Conservation (phyloP, 2,329 filamentous ascomycete genomes). For the Diplodia scrobiculata region DNA sequence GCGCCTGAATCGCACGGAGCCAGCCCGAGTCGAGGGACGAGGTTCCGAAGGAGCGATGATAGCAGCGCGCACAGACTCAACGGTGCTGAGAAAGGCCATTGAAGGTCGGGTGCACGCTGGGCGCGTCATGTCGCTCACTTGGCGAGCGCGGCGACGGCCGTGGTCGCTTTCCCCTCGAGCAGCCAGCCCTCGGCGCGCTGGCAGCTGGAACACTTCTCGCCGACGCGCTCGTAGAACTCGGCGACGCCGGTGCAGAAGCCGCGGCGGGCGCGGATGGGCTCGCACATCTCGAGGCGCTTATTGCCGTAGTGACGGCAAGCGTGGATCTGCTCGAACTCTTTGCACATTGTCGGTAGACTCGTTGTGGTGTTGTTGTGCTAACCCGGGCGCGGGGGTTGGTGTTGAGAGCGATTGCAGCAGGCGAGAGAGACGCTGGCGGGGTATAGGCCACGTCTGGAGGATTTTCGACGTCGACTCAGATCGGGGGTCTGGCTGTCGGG, state of each 20-base stretch:
- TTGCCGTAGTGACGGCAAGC: slow-evolving; percentile 23
- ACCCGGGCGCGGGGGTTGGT: too few relatives aligned
- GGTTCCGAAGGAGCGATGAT: not conserved
- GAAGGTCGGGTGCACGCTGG: not conserved
- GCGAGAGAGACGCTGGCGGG: not conserved
- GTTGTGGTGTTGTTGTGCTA: not conserved
- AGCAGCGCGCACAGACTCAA: not conserved
- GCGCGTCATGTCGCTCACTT: slow-evolving; percentile 1
- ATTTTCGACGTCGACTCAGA: not conserved
- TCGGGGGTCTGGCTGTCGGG: not conserved
- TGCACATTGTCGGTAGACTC: slow-evolving; percentile 18
- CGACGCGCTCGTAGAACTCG: slow-evolving; percentile 17
- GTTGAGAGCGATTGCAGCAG: not conserved
- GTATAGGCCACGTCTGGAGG: not conserved
- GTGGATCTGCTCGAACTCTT: slow-evolving; percentile 24
- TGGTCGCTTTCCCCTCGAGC: not conserved
- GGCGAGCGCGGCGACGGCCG: not conserved
- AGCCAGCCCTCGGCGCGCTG: slow-evolving; percentile 21
- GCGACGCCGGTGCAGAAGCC: slow-evolving; percentile 26
- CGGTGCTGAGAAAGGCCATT: not conserved
- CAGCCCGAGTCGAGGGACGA: slow-evolving; percentile 9
- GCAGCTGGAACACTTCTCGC: slow-evolving; percentile 25
- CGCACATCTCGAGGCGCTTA: slow-evolving; percentile 24
- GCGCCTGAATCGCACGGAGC: slow-evolving; percentile 8
- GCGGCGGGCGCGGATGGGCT: slow-evolving; percentile 21